Percentiles rank a stretch among this genome's conserved stretches.
Evolutionary conservation across 805 yeast species (phyloP).

Genomic region (Candida manassasensis): DNA sequence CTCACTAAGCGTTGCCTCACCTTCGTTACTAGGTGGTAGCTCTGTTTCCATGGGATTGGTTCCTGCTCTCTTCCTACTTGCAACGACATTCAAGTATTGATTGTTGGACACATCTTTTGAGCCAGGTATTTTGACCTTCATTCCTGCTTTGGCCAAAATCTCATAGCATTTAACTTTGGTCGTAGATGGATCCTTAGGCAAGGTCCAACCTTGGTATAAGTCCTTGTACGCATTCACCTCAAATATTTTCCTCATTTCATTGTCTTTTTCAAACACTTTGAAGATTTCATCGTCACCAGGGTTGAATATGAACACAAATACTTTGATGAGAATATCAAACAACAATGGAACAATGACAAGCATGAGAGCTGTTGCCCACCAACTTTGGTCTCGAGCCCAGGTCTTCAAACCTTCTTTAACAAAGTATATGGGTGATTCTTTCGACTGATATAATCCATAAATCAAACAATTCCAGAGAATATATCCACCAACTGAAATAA

Average conservation of each 20-base stretch:
- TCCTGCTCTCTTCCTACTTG: conserved; percentile 44
- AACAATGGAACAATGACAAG: conserved; percentile 54
- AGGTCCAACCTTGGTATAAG: conserved; percentile 74
- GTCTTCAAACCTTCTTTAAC: conserved; percentile 66
- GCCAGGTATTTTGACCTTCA: conserved; percentile 3
- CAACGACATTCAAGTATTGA: conserved; percentile 5
- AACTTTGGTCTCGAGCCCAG: conserved; percentile 76
- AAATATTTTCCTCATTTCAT: conserved; percentile 58
- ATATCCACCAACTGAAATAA: conserved; percentile 81
- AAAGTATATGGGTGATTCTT: conserved; percentile 56
- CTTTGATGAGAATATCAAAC: conserved; percentile 61
- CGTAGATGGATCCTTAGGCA: conserved; percentile 45
- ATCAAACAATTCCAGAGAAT: conserved; percentile 75
- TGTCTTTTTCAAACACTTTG: conserved; percentile 69
- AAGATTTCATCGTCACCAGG: conserved; percentile 79
- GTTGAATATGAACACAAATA: conserved; percentile 47
- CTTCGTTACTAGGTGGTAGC: conserved; percentile 45
- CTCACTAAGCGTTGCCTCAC: conserved; percentile 19
- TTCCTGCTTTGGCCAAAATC: background rate
- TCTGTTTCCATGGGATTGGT: conserved; percentile 45
- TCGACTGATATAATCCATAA: conserved; percentile 58
- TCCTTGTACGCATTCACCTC: conserved; percentile 72
- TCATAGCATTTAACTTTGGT: conserved; percentile 5
- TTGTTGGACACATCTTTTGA: background rate
- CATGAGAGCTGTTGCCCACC: conserved; percentile 77